These are phyloP conservation scores for Drosera capensis DNA, from an alignment of 148 eudicot genomes.

Conservation along the genomic window DNA sequence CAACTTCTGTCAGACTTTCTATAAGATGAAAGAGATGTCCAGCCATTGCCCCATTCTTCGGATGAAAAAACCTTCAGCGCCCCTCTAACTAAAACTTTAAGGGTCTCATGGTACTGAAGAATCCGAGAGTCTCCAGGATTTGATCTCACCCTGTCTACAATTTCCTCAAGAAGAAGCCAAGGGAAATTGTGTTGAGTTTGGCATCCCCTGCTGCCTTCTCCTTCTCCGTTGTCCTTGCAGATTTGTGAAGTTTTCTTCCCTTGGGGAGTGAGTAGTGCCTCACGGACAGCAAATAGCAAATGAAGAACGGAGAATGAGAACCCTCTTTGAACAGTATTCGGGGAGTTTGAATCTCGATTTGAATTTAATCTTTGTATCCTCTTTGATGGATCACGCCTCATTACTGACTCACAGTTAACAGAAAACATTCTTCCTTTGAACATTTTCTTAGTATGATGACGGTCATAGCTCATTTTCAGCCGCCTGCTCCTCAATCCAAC, in stretches of 20 bases:
- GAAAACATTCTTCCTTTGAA: no score
- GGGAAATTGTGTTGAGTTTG: slow-evolving; percentile 18
- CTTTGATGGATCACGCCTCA: not conserved
- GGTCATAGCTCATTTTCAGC: no score
- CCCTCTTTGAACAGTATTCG: slow-evolving; percentile 28
- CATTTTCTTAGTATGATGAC: no score
- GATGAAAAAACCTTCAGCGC: slow-evolving; percentile 41
- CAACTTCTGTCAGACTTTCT: slow-evolving; percentile 36
- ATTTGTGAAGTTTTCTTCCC: slow-evolving; percentile 10
- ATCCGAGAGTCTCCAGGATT: slow-evolving; percentile 58
- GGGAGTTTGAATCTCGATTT: slow-evolving; percentile 12
- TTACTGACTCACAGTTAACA: not conserved
- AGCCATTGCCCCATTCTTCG: slow-evolving; percentile 39
- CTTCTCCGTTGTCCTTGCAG: not conserved
- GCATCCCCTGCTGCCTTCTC: not conserved
- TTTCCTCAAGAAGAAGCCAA: slow-evolving; percentile 32
- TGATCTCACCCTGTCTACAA: slow-evolving; percentile 41
- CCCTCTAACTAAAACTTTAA: slow-evolving; percentile 50
- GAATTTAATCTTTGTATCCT: not conserved
- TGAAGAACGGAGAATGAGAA: slow-evolving; percentile 50
- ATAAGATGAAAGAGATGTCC: slow-evolving; percentile 33
- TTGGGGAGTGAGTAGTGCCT: slow-evolving; percentile 35
- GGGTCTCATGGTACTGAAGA: slow-evolving; percentile 46
- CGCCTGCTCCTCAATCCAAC: not conserved
- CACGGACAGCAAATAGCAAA: slow-evolving; percentile 49